Base-by-base conservation (phyloP, 2,329 filamentous ascomycete genomes). In the Colletotrichum acutatum region DNA sequence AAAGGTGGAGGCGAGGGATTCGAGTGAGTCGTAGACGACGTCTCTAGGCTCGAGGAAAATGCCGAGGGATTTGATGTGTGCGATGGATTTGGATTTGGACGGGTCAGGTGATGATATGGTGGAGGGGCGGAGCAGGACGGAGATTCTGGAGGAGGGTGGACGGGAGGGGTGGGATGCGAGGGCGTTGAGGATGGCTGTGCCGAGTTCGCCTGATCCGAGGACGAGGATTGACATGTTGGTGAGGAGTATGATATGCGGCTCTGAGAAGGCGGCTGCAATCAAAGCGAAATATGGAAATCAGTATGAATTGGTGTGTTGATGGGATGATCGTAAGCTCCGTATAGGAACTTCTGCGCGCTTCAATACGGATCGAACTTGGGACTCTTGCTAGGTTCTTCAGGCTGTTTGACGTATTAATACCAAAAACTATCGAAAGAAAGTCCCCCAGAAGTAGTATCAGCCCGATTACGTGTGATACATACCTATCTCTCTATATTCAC, bases 161-260 rank as follows among this genome's bases (percentile, higher is more conserved):
- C 81, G 82, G 49, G 81, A 77, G 0, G 87, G 84, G 75, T 91
- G 88, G 0, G 75, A 61, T 16, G 83, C 78, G 8, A 93, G 84
- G 12, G 86, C 83, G 37, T 84, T 79, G 19, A 93, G 82, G 70
- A 93, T 83, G 19, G 88, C 84, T 5, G 84, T 81, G 61, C 91
- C 92, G 16, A 93, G 87, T 82, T 93, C 91, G 71, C 91, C 91
- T n/a, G 89, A 89, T 65, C 92, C 91, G 71, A 94, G 82, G 63
- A 93, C 84, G 62, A 93, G 89, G 69, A 92, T 77, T 14, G 80
- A 78, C 56, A 74, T 76, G 8, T 34, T 54, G 12, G 19, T 49
- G 42, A 22, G 42, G 7, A 49, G 19, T 7, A 19, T 42, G 6
- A 42, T 16, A 8, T 16, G 16, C 7, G 37, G 7, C 5, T 19